phyloP scores from a whole-genome alignment of 257 asterid genomes.

The Solanum tarapatanum region DNA sequence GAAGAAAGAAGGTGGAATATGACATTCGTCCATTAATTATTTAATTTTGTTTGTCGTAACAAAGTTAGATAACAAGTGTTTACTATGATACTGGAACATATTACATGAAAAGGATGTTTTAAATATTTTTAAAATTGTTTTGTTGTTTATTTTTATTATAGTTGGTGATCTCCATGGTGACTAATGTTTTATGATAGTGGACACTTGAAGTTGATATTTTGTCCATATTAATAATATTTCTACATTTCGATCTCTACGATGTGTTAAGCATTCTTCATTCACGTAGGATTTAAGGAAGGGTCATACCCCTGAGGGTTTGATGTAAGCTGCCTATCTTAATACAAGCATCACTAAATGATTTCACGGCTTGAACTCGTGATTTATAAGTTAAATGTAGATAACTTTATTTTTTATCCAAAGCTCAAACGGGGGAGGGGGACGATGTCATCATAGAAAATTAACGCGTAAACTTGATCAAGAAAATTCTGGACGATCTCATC shows the following conservation, averaged over 20 bases:
- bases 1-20: constrained; percentile 8
- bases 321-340: not conserved
- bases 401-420: not conserved
- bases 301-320: not conserved
- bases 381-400: not conserved
- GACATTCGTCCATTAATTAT: constrained; percentile 17
- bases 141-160: not conserved
- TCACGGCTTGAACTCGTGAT: not conserved
- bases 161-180: not conserved
- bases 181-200: not conserved
- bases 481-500: not conserved
- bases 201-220: not conserved
- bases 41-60: not conserved
- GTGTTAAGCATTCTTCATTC: not conserved
- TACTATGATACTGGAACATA: constrained; percentile 17
- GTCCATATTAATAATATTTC: not conserved
- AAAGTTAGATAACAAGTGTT: constrained; percentile 17
- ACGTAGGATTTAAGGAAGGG: not conserved
- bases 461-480: not conserved
- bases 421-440: not conserved
- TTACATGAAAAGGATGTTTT: constrained; percentile 16
- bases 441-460: not conserved
- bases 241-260: not conserved
- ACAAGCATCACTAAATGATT: no score
- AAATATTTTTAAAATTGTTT: not conserved